Base-by-base conservation (phyloP, 495 filamentous ascomycete species). In the Penicillium cinerascens region DNA sequence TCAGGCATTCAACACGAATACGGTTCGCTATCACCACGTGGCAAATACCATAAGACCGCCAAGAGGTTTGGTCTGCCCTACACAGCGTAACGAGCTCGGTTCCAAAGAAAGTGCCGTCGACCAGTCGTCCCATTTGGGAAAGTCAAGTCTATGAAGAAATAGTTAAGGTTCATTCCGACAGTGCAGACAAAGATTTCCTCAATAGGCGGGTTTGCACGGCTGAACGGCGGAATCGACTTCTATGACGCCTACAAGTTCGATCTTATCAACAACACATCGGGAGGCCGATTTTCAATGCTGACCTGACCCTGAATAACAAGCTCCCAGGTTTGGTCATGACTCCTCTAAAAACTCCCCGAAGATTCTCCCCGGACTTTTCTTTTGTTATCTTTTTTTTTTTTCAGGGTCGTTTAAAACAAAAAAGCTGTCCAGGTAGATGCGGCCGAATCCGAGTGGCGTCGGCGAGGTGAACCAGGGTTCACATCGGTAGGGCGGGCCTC, bases 361-460 rank as follows among this genome's bases (percentile, higher is more conserved):
- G n/a, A 35, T 36, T 11, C 16, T 20, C 29, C 21, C 29, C 22
- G 17, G 16, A 16, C 7, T 29, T 29, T n/a, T n/a, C n/a, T n/a
- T n/a, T n/a, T n/a, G n/a, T n/a, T n/a, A n/a, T n/a, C n/a, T n/a
- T n/a, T n/a, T n/a, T n/a, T n/a, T 4, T 27, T 27, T 4, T 27
- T 8, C 25, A 27, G 8, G 25, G 25, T 27, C 25, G 25, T 8
- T 27, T n/a, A n/a, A n/a, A n/a, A n/a, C n/a, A n/a, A n/a, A n/a
- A n/a, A n/a, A n/a, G n/a, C n/a, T n/a, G n/a, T n/a, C n/a, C n/a
- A n/a, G n/a, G n/a, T n/a, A n/a, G n/a, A n/a, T n/a, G n/a, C n/a
- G n/a, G n/a, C n/a, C n/a, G n/a, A n/a, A n/a, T n/a, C 42, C 48
- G 48, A 42, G 54, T 51, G 48, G 48, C 48, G 33, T 17, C 2